Base-by-base conservation (phyloP, 306 rosid species). In the Vigna angularis region DNA sequence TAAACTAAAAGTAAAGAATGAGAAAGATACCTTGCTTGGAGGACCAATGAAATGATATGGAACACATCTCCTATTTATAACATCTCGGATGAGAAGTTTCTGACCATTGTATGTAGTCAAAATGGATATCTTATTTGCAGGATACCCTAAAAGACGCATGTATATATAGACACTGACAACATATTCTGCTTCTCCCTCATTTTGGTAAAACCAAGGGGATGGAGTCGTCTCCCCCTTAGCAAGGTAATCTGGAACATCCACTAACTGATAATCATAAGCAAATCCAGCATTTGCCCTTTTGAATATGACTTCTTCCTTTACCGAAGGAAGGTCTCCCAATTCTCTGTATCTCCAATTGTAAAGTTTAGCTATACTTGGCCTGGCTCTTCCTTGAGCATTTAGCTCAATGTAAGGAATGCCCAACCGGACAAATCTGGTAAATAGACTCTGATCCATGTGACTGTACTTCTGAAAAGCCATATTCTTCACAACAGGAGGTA, bases 391-490 rank as follows among this genome's bases (percentile, higher is more conserved):
- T 77, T 95, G 99, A 80, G 99, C 99, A 85, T 95, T 95, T 68
- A 95, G 96, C 83, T 95, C 99, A 79, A 95, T 95, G 85, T 95
- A 93, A 67, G 99, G 98, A 84, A 95, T 93, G 66, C 98, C 99
- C 83, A 95, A 84, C 16, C 98, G 97, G 66, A 95, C 99, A 82
- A 95, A 95, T 85, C 99, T 91, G 5, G 99, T 93, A 84, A 95
- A 95, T 70, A 93, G 85, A 88, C 96, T 89, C 81, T 95, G 99
- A 81, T 95, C 98, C 99, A 95, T 95, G 84, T 95, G 99, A 78
- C 99, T 95, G 74, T 95, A 95, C 86, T 93, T 95, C 59, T 91
- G 99, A 83, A 95, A 95, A 85, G 99, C 99, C 98, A 95, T 95
- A 77, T 95, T 95, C 90, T 95, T 95, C 73, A 95, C 99, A 66